Evolutionary conservation across 345 rosid species (phyloP).

Genomic region (Salix suchowensis): DNA sequence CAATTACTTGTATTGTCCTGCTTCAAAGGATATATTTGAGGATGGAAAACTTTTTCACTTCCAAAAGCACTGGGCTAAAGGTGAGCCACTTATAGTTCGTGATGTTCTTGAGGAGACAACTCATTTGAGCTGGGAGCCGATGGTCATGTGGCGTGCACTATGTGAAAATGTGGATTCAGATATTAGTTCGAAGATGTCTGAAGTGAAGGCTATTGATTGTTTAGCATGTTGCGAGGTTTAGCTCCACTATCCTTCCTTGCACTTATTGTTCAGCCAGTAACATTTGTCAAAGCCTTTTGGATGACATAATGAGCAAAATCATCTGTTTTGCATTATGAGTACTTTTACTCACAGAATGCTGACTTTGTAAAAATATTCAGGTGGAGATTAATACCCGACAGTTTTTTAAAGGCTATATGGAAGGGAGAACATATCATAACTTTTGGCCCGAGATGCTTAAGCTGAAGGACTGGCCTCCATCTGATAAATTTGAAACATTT

Average conservation of each 20-base stretch:
- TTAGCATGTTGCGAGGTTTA: constrained; percentile 66
- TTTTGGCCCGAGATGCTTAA: constrained; percentile 95
- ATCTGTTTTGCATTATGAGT: not conserved
- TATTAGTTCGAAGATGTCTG: constrained; percentile 45
- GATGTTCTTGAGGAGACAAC: constrained; percentile 49
- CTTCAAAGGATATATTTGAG: constrained; percentile 30
- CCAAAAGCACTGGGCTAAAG: constrained; percentile 68
- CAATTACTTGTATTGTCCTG: constrained; percentile 60
- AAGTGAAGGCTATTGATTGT: constrained; percentile 76
- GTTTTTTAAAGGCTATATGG: constrained; percentile 73
- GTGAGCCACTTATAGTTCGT: constrained; percentile 73
- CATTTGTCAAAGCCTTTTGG: not conserved
- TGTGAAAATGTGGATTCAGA: constrained; percentile 43
- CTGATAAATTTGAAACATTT: constrained; percentile 73
- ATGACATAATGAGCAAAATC: not conserved
- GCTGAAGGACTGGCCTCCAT: constrained; percentile 98
- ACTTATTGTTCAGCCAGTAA: not conserved
- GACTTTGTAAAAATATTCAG: constrained; percentile 32
- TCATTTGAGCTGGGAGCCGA: constrained; percentile 93
- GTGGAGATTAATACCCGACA: constrained; percentile 57
- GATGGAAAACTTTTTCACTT: constrained; percentile 45
- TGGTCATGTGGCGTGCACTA: constrained; percentile 94
- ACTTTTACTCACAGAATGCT: not conserved
- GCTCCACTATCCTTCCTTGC: not conserved
- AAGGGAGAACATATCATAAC: constrained; percentile 67